phyloP scores from a whole-genome alignment of 768 basidiomycete species.

The Chlorophyllum brunneum region DNA sequence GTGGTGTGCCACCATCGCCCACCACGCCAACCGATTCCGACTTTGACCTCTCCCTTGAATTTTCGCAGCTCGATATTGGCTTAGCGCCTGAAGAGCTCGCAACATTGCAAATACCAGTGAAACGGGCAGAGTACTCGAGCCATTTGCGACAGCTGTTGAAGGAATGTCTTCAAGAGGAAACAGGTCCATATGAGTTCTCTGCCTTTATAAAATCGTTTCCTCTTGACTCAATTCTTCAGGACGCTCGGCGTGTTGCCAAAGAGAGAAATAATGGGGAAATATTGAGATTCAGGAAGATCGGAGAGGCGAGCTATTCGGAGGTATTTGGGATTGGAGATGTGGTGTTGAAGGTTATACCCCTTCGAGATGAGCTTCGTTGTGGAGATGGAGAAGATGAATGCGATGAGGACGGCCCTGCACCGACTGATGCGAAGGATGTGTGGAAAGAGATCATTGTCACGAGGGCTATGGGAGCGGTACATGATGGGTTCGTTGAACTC shows the following conservation, averaged over 20 bases:
- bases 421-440: slow-evolving; percentile 71
- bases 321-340: slow-evolving; percentile 89
- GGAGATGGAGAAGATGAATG: slow-evolving; percentile 11
- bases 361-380: slow-evolving; percentile 47
- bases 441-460: slow-evolving; percentile 80
- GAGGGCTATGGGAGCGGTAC: slow-evolving; percentile 70
- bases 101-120: slow-evolving; percentile 19
- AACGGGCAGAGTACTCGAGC: slow-evolving; percentile 34
- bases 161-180: slow-evolving; percentile 64
- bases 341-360: slow-evolving; percentile 87
- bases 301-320: slow-evolving; percentile 96
- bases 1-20: slow-evolving; percentile 51
- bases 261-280: slow-evolving; percentile 11
- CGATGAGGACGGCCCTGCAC: slow-evolving; percentile 57
- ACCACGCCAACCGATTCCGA: slow-evolving; percentile 52
- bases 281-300: slow-evolving; percentile 72
- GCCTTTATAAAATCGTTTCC: slow-evolving; percentile 82
- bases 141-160: slow-evolving; percentile 62
- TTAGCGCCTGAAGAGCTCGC: slow-evolving; percentile 22
- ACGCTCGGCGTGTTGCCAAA: slow-evolving; percentile 14
- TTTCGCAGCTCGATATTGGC: slow-evolving; percentile 38
- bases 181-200: slow-evolving; percentile 70
- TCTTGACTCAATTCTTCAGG: slow-evolving; percentile 58
- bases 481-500: slow-evolving; percentile 75
- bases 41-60: slow-evolving; percentile 49